A percentile compares a stretch with the other conserved stretches of the same genome.
These are phyloP conservation scores for Dactylis glomerata DNA, from an alignment of 176 grass and related monocot species.

Conservation along the genomic window DNA sequence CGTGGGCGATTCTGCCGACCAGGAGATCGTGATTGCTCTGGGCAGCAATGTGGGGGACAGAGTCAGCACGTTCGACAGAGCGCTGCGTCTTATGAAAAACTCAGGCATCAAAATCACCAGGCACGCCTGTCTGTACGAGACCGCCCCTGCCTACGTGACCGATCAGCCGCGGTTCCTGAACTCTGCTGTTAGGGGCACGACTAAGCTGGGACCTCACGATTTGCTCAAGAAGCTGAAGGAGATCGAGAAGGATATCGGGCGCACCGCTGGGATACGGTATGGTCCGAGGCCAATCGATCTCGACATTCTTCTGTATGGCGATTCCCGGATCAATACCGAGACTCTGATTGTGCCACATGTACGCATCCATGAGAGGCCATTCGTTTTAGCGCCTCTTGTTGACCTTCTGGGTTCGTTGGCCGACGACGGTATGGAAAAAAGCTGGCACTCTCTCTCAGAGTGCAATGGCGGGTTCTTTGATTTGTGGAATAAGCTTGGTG, in stretches of 20 bases:
- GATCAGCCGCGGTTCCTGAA: constrained; percentile 79
- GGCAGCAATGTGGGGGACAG: constrained; percentile 85
- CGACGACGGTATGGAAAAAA: constrained; percentile 46
- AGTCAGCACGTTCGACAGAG: constrained; percentile 57
- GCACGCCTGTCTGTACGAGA: constrained; percentile 81
- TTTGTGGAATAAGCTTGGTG: constrained; percentile 70
- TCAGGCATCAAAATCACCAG: constrained; percentile 65
- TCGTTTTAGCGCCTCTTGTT: constrained; percentile 86
- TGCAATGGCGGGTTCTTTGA: constrained; percentile 57
- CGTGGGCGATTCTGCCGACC: constrained; percentile 27
- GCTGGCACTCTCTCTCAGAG: constrained; percentile 69
- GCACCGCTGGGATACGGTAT: constrained; percentile 59
- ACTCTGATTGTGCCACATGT: constrained; percentile 70
- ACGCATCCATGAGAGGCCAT: constrained; percentile 79
- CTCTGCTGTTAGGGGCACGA: constrained; percentile 74
- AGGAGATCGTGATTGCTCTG: constrained; percentile 85
- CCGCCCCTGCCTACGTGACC: constrained; percentile 80
- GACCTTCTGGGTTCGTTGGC: constrained; percentile 60
- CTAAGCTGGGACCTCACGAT: constrained; percentile 69
- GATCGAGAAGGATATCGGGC: constrained; percentile 74
- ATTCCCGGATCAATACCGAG: constrained; percentile 43
- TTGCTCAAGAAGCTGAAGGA: constrained; percentile 67
- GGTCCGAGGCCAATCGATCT: constrained; percentile 86
- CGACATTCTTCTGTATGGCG: constrained; percentile 86
- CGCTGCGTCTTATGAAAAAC: constrained; percentile 61